Evolutionary conservation across 768 basidiomycete species (phyloP).

Genomic region (Leucosporidium yakuticum): DNA sequence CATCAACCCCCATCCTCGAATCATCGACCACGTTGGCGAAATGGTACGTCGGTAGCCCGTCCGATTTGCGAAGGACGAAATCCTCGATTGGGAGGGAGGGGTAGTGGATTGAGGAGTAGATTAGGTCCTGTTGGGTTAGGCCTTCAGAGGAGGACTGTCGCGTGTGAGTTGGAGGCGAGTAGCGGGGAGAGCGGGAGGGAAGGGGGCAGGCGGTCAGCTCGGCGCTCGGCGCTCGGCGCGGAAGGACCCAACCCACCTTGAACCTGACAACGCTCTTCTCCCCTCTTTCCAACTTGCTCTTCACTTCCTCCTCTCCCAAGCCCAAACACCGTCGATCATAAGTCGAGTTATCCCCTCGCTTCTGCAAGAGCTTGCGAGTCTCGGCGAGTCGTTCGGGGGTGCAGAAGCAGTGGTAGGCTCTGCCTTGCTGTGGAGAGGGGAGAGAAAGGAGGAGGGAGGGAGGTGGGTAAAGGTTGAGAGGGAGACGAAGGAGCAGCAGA

Average conservation of each 20-base stretch:
- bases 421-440: constrained; percentile 55
- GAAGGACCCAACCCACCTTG: constrained; percentile 60
- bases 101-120: constrained; percentile 30
- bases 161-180: no score
- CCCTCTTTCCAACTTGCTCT: constrained; percentile 63
- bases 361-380: constrained; percentile 64
- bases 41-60: constrained; percentile 91
- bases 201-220: no score
- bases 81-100: constrained; percentile 48
- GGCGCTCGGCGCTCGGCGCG: no score
- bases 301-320: constrained; percentile 77
- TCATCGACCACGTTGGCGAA: constrained; percentile 94
- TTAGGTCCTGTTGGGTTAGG: constrained; percentile 11
- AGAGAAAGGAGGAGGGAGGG: no score
- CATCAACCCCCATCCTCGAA: constrained; percentile 89
- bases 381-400: constrained; percentile 61
- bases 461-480: no score
- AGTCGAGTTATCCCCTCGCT: constrained; percentile 65
- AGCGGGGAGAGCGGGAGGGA: not conserved
- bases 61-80: constrained; percentile 84
- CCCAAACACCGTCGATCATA: constrained; percentile 87
- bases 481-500: no score
- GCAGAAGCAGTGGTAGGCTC: constrained; percentile 95
- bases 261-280: constrained; percentile 78
- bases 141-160: constrained; percentile 12